Base-by-base conservation (phyloP, 2,329 filamentous ascomycete species). In the Verticillium dahliae region DNA sequence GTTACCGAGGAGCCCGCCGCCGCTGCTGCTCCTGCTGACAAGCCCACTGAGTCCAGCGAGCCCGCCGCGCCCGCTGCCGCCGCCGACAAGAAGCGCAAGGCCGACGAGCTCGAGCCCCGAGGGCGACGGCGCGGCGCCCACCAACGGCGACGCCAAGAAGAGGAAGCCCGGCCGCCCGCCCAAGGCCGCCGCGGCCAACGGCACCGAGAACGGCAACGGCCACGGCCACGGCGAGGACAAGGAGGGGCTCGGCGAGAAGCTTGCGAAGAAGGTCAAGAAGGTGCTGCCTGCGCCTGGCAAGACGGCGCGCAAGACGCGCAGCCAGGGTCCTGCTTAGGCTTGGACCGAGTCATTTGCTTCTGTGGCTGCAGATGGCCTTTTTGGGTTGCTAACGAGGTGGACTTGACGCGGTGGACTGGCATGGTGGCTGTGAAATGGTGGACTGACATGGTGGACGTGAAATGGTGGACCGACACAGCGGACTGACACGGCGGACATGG, bases 241-340 rank as follows among this genome's bases (percentile, higher is more conserved):
- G 38, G 59, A 66, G 57, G 58, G 62, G 1, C 9, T 65, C 3
- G 61, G 57, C 11, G 58, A 65, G 33, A 65, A 65, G 62, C 33
- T 65, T 14, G 62, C 55, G 11, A 76, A 71, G 67, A 77, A 75
- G 64, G 72, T 74, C 14, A 77, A 77, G 68, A 77, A 72, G 62
- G 62, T 65, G n/a, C 59, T 67, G 22, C 67, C 72, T 0, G 60
- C 65, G 2, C 72, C 72, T 15, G 76, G 76, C 18, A 72, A 63
- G 61, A 76, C 77, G 6, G 71, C 72, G 56, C 72, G 76, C 54
- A 78, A 78, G 73, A 79, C 76, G 7, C 72, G 77, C 57, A 79
- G 77, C 62, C 76, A 79, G 65, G 77, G 77, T 0, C 63, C 63
- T n/a, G 63, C 45, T 50, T 50, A 50, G 45, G n/a, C n/a, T 3